phyloP scores from a whole-genome alignment of 306 rosid species.

The Styphnolobium japonicum region DNA sequence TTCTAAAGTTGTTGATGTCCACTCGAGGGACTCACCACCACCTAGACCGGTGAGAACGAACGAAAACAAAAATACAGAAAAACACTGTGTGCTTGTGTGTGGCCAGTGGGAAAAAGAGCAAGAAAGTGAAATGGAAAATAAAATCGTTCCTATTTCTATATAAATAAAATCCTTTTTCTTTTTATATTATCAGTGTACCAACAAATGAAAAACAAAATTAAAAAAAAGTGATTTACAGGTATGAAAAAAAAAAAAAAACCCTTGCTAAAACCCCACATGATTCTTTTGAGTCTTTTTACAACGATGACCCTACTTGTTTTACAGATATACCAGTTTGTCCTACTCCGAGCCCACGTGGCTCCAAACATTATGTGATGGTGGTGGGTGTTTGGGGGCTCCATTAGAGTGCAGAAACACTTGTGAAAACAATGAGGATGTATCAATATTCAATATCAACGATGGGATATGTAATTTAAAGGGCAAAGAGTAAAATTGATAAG shows the following conservation, averaged over 20 bases:
- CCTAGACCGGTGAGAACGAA: slow-evolving; percentile 25
- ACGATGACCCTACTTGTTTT: not conserved
- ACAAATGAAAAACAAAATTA: not conserved
- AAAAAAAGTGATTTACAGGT: not conserved
- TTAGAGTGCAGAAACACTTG: not conserved
- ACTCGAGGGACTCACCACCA: slow-evolving; percentile 18
- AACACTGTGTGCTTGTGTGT: not conserved
- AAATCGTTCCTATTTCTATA: not conserved
- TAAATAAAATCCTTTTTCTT: too few species aligned
- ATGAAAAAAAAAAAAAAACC: too few species aligned
- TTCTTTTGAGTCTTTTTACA: not conserved
- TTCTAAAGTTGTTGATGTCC: slow-evolving; percentile 20
- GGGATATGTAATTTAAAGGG: too few species aligned
- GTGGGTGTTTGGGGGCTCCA: not conserved
- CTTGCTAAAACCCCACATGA: not conserved
- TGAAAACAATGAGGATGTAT: not conserved
- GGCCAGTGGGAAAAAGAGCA: not conserved
- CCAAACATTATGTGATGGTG: not conserved
- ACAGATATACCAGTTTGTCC: not conserved
- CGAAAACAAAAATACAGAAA: slow-evolving; percentile 25
- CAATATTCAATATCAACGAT: too few species aligned
- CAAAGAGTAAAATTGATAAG: too few species aligned
- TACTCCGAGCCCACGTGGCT: not conserved
- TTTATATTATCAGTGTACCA: not conserved
- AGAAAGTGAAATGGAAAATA: not conserved